Base-by-base conservation (phyloP, 306 rosid genomes). In the Pachyrhizus erosus region DNA sequence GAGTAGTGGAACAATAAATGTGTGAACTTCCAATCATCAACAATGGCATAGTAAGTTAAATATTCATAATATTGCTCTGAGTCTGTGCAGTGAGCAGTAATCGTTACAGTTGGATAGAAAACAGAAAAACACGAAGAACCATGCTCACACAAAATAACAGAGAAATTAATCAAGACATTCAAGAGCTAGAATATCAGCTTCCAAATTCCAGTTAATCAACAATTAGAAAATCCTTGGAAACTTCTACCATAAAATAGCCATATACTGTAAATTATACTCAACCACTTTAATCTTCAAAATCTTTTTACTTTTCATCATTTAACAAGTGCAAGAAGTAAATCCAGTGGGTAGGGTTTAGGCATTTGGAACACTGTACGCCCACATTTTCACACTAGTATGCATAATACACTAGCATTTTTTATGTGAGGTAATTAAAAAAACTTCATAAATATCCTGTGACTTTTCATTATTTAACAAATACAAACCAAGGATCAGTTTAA, bases 181-280 rank as follows among this genome's bases (percentile, higher is more conserved):
- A 43, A 29, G 54, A 69, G 55, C 39, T 67, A 31, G 26, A 9
- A 15, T 3, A 67, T 18, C 20, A 26, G 27, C 26, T 65, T 82
- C 58, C 48, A 76, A 23, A 43, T 43, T 43, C 4, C 17, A 43
- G 49, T 54, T 24, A 3, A 31, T 72, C 31, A 33, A 26, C 12
- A 60, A 37, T 23, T 64, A 81, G 52, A 52, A 82, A 82, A 54
- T 18, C 27, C 61, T 20, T 54, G 5, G 9, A 54, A 54, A 54
- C 26, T 18, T 18, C 13, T 54, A 18, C 27, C 27, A 54, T 5
- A 2, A 8, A 54, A 20, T 26, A 34, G 71, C 31, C 57, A 73
- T 65, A 51, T 48, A 34, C 98, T 92, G 98, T 62, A 69, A 84
- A 89, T 52, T 85, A 5, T 24, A 72, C 46, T 57, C 52, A 80